Evolutionary conservation across 495 filamentous ascomycete genomes (phyloP), one percentile per base, ranked within the genome.

Genomic region (Apiosordaria backusii): DNA sequence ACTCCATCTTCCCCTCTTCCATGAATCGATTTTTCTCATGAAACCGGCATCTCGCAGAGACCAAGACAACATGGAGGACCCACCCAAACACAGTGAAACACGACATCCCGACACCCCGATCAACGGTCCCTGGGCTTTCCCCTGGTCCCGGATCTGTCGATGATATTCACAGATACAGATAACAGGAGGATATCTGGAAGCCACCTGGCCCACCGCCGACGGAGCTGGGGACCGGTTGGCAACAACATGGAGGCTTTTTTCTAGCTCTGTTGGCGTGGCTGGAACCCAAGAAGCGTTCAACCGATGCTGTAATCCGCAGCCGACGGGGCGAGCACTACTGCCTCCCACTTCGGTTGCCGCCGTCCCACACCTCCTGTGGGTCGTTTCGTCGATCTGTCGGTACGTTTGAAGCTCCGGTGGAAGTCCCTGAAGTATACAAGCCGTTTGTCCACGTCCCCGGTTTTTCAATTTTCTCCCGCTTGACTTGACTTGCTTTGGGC

Each of bases 321-420:
- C 29, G 59, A 62, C 65, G 52, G 65, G 58, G 59, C 65, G 59
- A 62, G 58, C 65, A 62, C 59, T 54, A 62, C 54, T 26, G 4
- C 10, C 40, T 16, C 19, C 58, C 35, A 67, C 53, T 23, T 24
- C 40, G 53, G 62, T 50, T 22, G 63, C 35, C 40, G 18, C 22
- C 19, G 64, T 69, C 27, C 67, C 64, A 69, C 67, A 23, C 5
- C 4, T 15, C 4, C 55, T 60, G 63, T 66, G 67, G 67, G 57
- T 53, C 67, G 40, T 27, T 23, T 10, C 60, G 60, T 64, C 40
- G 60, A 69, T 69, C 67, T 9, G 21, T 23, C 52, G n/a, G n/a
- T 2, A 1, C 18, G 22, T 21, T 19, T 55, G 52, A 55, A 55
- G n/a, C 52, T 5, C 52, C 52, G n/a, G 52, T 55, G 50, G 50